Conservation (phyloP, 495 filamentous ascomycete species). For the Jackrogersella multiformis region DNA sequence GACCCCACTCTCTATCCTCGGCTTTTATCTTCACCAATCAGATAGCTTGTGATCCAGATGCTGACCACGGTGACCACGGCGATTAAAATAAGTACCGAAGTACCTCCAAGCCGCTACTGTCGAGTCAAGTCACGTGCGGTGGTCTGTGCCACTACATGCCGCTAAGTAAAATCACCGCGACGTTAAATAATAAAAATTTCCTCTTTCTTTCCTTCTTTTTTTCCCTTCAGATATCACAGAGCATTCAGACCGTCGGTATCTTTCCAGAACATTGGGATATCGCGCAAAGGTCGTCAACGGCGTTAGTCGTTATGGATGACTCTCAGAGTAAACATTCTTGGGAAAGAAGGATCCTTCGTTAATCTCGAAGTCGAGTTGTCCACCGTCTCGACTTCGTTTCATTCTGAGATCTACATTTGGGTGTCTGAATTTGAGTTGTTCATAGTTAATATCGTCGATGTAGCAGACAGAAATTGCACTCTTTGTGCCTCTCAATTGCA, state of each 20-base stretch:
- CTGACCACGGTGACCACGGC: slow-evolving; percentile 31
- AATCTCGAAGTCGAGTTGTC: slow-evolving; percentile 63
- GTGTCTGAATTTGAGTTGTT: not conserved
- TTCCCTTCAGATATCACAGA: slow-evolving; percentile 62
- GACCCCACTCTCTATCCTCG: slow-evolving; percentile 40
- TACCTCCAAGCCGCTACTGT: not conserved
- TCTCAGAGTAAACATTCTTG: slow-evolving; percentile 58
- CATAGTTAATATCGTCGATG: too few species aligned
- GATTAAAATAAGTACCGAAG: slow-evolving; percentile 30
- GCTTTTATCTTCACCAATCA: slow-evolving; percentile 32
- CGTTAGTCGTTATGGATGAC: slow-evolving; percentile 54
- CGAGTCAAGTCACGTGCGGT: slow-evolving; percentile 32
- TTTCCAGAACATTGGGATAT: slow-evolving; percentile 44
- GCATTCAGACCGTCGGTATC: slow-evolving; percentile 50
- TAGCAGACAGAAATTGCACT: too few species aligned
- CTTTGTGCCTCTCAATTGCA: too few species aligned
- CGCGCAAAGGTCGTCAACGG: slow-evolving; percentile 48
- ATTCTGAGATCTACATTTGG: slow-evolving; percentile 66
- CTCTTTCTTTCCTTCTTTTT: slow-evolving; percentile 44
- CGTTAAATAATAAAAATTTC: not conserved
- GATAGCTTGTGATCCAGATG: slow-evolving; percentile 16
- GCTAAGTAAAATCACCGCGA: slow-evolving; percentile 9
- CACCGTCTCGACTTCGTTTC: slow-evolving; percentile 64
- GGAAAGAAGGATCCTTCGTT: slow-evolving; percentile 65
- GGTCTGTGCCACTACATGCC: slow-evolving; percentile 31